Conservation (phyloP, 345 rosid genomes). For the Pugionium cornutum region DNA sequence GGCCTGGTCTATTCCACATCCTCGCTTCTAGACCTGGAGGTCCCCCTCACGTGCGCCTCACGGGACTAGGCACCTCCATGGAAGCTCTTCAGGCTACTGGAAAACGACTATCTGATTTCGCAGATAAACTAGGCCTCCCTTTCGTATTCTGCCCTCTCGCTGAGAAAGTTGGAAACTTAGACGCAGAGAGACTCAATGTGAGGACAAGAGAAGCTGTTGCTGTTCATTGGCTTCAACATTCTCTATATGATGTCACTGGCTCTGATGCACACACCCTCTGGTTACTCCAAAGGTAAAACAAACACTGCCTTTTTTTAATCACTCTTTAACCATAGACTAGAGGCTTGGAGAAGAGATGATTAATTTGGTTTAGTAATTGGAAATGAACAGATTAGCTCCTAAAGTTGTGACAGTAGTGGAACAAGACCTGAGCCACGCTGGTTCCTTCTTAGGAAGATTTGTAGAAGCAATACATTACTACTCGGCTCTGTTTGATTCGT, state of each 20-base stretch:
- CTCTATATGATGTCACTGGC: constrained; percentile 96
- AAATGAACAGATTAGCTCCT: constrained; percentile 72
- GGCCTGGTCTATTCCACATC: constrained; percentile 98
- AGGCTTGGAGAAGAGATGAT: no score
- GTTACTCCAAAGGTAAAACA: constrained; percentile 77
- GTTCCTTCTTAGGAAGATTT: constrained; percentile 87
- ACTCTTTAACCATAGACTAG: no score
- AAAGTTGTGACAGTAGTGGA: constrained; percentile 98
- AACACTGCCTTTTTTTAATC: background rate
- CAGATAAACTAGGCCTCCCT: constrained; percentile 79
- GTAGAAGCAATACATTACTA: constrained; percentile 99
- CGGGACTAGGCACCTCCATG: constrained; percentile 88
- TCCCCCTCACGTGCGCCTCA: constrained; percentile 88
- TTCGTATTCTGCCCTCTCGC: constrained; percentile 85
- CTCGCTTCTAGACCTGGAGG: constrained; percentile 87
- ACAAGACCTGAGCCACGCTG: constrained; percentile 90
- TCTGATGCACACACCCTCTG: constrained; percentile 85
- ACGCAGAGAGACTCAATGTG: constrained; percentile 69
- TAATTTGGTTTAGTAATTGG: background rate
- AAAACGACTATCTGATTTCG: constrained; percentile 86
- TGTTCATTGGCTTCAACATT: constrained; percentile 97
- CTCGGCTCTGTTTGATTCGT: constrained; percentile 88
- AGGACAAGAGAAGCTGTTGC: constrained; percentile 93
- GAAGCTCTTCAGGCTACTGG: constrained; percentile 94
- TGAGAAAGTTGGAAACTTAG: constrained; percentile 83